A percentile compares a stretch with the other conserved stretches of the same genome.
These are phyloP conservation scores for Aspergillus haitiensis DNA, from an alignment of 495 filamentous ascomycete species.

Conservation along the genomic window DNA sequence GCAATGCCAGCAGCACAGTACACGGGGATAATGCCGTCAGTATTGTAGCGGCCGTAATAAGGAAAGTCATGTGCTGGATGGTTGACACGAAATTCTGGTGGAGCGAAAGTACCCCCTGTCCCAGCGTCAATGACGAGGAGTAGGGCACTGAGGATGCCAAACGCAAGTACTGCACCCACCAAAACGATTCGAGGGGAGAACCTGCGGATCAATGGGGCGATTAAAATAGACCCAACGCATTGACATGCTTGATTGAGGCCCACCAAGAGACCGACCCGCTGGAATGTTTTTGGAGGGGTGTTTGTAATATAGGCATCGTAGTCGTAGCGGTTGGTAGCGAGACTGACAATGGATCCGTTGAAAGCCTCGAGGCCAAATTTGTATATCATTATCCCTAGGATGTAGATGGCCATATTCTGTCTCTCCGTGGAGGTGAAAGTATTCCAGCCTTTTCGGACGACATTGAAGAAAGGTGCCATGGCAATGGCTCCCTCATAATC, in stretches of 20 bases:
- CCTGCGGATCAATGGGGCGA: conserved; percentile 43
- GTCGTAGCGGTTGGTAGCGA: conserved; percentile 48
- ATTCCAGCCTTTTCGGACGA: conserved; percentile 19
- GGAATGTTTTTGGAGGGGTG: conserved; percentile 38
- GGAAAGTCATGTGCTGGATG: conserved; percentile 34
- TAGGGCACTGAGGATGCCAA: conserved; percentile 39
- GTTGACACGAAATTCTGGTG: conserved; percentile 20
- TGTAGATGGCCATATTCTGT: conserved; percentile 44
- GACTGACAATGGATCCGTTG: conserved; percentile 42
- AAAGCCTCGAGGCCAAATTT: conserved; percentile 50
- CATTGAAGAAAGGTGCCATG: conserved; percentile 21
- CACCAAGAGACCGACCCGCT: conserved; percentile 43
- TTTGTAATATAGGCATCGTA: conserved; percentile 30
- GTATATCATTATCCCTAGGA: conserved; percentile 36
- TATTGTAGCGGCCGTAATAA: conserved; percentile 45
- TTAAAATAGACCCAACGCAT: conserved; percentile 48
- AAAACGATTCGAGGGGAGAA: conserved; percentile 42
- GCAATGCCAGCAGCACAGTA: conserved; percentile 36
- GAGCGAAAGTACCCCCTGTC: conserved; percentile 41
- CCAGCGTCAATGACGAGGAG: conserved; percentile 33
- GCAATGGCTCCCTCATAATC: conserved; percentile 16
- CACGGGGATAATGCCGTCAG: conserved; percentile 45
- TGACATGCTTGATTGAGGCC: conserved; percentile 48
- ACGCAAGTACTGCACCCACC: conserved; percentile 36
- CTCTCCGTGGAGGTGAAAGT: conserved; percentile 34